Percentiles rank a stretch among this genome's conserved stretches.
These are phyloP conservation scores for Fabrea salina DNA, from an alignment of 169 alveolate genomes.

Conservation along the genomic window DNA sequence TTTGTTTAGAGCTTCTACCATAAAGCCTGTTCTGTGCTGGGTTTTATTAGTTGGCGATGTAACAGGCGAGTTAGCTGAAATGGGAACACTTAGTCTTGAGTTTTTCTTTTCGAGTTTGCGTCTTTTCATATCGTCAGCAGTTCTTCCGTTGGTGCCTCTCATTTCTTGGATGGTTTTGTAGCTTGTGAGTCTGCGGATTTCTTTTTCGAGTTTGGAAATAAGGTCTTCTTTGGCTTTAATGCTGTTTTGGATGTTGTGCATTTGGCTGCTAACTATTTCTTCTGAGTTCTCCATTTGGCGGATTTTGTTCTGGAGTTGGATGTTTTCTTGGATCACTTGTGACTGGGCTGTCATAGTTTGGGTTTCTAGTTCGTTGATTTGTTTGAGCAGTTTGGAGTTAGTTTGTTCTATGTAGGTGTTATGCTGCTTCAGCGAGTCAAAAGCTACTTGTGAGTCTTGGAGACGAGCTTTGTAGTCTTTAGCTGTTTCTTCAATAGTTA, in stretches of 20 bases:
- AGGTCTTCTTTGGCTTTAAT: not conserved
- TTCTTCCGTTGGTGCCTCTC: not conserved
- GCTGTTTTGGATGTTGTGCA: not conserved
- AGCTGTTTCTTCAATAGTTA: not conserved
- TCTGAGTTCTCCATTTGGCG: not conserved
- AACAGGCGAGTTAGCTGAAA: not conserved
- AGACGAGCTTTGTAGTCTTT: not conserved
- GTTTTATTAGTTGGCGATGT: not conserved
- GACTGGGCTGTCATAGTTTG: too few species aligned
- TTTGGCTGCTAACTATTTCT: not conserved
- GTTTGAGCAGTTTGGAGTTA: not conserved
- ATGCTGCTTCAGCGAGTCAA: not conserved
- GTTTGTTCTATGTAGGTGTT: not conserved
- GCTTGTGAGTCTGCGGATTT: not conserved
- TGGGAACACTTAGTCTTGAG: not conserved
- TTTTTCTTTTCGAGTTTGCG: not conserved
- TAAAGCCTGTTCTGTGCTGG: not conserved
- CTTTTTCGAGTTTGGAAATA: constrained; percentile 6
- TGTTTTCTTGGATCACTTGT: not conserved
- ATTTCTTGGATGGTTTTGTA: constrained; percentile 1
- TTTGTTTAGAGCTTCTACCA: not conserved
- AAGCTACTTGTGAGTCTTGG: not conserved
- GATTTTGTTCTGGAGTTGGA: not conserved
- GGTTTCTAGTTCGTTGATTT: not conserved
- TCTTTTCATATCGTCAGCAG: constrained; percentile 10